Evolutionary conservation across 352 stramenopile genomes (phyloP), one percentile per base, ranked within the genome.

Genomic region (Thraustotheca clavata): DNA sequence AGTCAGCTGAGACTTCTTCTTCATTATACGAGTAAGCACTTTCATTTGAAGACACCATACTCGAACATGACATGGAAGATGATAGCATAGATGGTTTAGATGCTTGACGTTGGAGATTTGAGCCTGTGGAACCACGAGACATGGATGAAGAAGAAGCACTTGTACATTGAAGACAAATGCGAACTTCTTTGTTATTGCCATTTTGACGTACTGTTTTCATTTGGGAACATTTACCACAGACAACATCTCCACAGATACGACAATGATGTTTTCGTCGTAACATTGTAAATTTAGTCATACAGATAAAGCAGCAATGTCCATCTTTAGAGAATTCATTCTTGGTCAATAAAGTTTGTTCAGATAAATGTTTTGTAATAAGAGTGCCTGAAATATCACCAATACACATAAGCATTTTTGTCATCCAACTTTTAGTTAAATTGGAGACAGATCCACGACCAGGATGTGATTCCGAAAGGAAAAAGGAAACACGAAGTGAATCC

Each of bases 231-330:
- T 85, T 90, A 74, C 76, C 87, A 65, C 85, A 94, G 8, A 91
- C 80, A 12, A 94, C 80, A 50, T 94, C 85, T 33, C 83, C 85
- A 50, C 85, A 94, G 1, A 94, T 73, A 36, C 83, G 79, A 67
- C 85, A 94, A 69, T 94, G 85, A 62, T 94, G 85, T 70, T 92
- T 92, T 40, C 83, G 81, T 0, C 83, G 81, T 46, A 94, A 76
- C 27, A 91, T 71, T 12, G 69, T 81, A 62, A 94, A 94, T 16
- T 72, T 69, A 62, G 89, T 91, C 24, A 76, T 49, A 52, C 85
- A 94, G 47, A 91, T 39, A 62, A 78, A 83, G 75, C 85, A 94
- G 49, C 75, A 76, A 3, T 73, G 71, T 41, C 84, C 82, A 49
- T 93, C 79, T 63, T 89, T 93, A 49, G 76, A 70, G 50, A 93